Percentiles rank a stretch among this genome's conserved stretches.
Evolutionary conservation across 441 rosid species (phyloP).

Genomic region (Populus hybrid): DNA sequence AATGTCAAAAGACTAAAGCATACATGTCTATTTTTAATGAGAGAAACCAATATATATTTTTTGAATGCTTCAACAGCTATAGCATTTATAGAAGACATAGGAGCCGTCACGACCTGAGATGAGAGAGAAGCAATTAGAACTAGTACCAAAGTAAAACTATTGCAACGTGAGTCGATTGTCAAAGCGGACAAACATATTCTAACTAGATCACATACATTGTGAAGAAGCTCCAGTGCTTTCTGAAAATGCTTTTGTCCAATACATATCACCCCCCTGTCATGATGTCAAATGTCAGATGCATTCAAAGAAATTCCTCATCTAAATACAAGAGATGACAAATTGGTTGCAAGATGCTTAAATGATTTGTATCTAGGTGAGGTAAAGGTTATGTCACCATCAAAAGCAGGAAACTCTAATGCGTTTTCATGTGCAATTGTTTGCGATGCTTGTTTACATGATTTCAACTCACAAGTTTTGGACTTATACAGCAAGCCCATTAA

Average conservation of each 20-base stretch:
- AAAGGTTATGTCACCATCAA: neutral
- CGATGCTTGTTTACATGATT: neutral
- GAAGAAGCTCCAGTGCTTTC: constrained; percentile 94
- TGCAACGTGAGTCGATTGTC: neutral
- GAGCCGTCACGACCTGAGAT: constrained; percentile 82
- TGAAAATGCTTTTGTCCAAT: constrained; percentile 73
- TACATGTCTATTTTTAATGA: constrained; percentile 38
- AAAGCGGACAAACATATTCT: constrained; percentile 18
- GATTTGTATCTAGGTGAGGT: neutral
- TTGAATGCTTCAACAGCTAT: constrained; percentile 90
- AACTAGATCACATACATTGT: constrained; percentile 45
- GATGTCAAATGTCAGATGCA: constrained; percentile 9
- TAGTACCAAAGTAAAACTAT: constrained; percentile 2
- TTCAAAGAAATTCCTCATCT: neutral
- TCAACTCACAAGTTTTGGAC: neutral
- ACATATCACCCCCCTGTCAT: constrained; percentile 85
- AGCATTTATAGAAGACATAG: constrained; percentile 68
- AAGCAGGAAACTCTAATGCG: neutral
- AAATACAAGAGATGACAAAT: too few relatives aligned
- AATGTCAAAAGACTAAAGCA: too few relatives aligned
- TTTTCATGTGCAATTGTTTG: neutral
- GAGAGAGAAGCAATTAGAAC: constrained; percentile 2
- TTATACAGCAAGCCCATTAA: too few relatives aligned
- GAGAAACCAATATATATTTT: constrained; percentile 81
- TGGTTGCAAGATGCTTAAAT: neutral